A percentile compares a stretch with the other conserved stretches of the same genome.
phyloP scores from a whole-genome alignment of 352 stramenopile species.

The Hyaloperonospora arabidopsidis region DNA sequence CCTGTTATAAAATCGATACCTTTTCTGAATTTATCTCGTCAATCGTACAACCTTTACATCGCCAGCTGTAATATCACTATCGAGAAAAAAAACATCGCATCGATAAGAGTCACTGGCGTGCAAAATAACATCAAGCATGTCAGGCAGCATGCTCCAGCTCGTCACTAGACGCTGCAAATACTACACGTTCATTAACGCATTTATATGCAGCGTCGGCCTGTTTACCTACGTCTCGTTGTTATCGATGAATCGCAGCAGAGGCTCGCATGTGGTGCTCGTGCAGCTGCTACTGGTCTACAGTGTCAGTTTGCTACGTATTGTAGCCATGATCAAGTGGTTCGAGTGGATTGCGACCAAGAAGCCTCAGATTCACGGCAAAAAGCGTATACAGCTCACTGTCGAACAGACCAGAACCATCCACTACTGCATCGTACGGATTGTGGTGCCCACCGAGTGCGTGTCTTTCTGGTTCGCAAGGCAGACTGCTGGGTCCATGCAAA shows the following conservation, averaged over 20 bases:
- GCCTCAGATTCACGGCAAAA: conserved; percentile 50
- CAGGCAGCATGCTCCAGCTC: conserved; percentile 8
- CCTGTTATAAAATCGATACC: too few species aligned
- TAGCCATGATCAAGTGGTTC: conserved; percentile 64
- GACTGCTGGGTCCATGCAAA: conserved; percentile 4
- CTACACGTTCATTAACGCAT: conserved; percentile 75
- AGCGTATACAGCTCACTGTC: conserved; percentile 38
- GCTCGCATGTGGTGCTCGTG: conserved; percentile 1
- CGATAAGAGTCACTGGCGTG: too few species aligned
- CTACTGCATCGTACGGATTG: conserved; percentile 49
- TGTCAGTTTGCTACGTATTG: conserved; percentile 43
- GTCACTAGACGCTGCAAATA: conserved; percentile 59
- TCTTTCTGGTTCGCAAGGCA: conserved; percentile 44
- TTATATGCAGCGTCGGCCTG: conserved; percentile 54
- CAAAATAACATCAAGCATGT: too few species aligned
- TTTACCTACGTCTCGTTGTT: conserved; percentile 24
- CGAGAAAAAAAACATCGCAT: too few species aligned
- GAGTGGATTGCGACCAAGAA: conserved; percentile 76
- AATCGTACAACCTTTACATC: too few species aligned
- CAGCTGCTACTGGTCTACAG: conserved; percentile 33
- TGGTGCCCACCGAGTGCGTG: conserved; percentile 61
- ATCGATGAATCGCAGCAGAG: neutral
- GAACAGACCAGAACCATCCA: conserved; percentile 44
- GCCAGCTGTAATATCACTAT: too few species aligned
- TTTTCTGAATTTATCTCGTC: too few species aligned